Evolutionary conservation across 306 rosid genomes (phyloP).

Genomic region (Cucurbita pepo): DNA sequence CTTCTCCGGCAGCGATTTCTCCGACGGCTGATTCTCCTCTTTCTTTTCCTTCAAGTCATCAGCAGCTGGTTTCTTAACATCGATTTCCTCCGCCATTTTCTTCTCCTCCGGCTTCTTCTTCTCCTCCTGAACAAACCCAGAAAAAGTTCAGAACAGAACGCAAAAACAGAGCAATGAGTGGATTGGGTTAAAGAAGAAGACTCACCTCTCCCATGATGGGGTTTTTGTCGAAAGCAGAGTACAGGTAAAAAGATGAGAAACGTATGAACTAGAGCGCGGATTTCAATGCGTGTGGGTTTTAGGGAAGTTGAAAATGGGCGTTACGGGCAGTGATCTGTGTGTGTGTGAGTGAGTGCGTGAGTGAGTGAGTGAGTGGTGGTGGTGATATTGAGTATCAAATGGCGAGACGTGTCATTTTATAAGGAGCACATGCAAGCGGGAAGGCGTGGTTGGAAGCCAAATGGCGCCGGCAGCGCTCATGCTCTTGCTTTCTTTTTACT

Average conservation of each 20-base stretch:
- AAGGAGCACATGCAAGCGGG: conserved; percentile 43
- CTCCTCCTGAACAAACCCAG: conserved; percentile 20
- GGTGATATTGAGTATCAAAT: background rate
- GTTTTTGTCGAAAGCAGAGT: background rate
- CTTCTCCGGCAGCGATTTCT: background rate
- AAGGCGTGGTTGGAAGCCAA: conserved; percentile 15
- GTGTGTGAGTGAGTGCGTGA: too few relatives aligned
- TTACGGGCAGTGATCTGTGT: too few relatives aligned
- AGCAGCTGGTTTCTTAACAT: conserved; percentile 11
- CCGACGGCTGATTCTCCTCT: conserved; percentile 3
- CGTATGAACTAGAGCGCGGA: background rate
- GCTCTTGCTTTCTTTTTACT: background rate
- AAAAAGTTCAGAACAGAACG: background rate
- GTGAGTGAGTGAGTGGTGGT: too few relatives aligned
- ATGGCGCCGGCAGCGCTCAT: conserved; percentile 10
- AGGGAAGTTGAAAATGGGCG: too few relatives aligned
- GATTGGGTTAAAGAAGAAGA: too few relatives aligned
- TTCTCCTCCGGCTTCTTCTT: conserved; percentile 46
- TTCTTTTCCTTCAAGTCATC: conserved; percentile 13
- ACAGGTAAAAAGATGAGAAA: background rate
- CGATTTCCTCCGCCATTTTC: conserved; percentile 20
- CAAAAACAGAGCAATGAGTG: background rate
- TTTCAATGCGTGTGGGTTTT: background rate
- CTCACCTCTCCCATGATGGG: background rate
- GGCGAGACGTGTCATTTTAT: conserved; percentile 41